These are phyloP conservation scores for Triticum urartu DNA, from an alignment of 176 grass and related monocot species.

Conservation along the genomic window DNA sequence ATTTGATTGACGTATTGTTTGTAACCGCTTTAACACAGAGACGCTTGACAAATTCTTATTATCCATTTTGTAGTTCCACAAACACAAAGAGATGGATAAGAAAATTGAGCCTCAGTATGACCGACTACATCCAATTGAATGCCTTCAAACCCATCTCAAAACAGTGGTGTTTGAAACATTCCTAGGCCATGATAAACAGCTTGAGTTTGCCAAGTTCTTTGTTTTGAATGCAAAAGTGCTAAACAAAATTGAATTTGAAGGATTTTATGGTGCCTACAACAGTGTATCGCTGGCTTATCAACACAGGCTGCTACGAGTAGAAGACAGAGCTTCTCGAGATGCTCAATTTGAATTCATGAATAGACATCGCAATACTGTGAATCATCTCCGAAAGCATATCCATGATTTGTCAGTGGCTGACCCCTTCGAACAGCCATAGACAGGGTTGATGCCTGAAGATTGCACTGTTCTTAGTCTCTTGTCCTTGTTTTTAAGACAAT, in stretches of 20 bases:
- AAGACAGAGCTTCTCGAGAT: no score
- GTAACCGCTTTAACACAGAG: neutral
- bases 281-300: no score
- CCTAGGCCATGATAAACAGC: neutral
- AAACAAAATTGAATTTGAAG: neutral
- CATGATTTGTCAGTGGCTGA: no score
- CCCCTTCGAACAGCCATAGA: no score
- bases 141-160: neutral
- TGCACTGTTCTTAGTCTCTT: no score
- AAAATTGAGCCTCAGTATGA: neutral
- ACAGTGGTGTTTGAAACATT: neutral
- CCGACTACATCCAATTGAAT: neutral
- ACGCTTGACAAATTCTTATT: neutral
- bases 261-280: no score
- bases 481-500: no score
- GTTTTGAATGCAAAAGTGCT: slow-evolving; percentile 1
- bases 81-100: neutral
- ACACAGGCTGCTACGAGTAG: no score
- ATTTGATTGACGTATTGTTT: neutral
- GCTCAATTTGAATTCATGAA: no score
- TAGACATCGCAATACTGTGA: no score
- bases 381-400: no score
- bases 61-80: neutral
- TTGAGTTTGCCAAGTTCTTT: neutral
- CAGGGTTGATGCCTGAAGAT: no score